phyloP scores from a whole-genome alignment of 2,329 filamentous ascomycete genomes.

The Apiospora hydei region DNA sequence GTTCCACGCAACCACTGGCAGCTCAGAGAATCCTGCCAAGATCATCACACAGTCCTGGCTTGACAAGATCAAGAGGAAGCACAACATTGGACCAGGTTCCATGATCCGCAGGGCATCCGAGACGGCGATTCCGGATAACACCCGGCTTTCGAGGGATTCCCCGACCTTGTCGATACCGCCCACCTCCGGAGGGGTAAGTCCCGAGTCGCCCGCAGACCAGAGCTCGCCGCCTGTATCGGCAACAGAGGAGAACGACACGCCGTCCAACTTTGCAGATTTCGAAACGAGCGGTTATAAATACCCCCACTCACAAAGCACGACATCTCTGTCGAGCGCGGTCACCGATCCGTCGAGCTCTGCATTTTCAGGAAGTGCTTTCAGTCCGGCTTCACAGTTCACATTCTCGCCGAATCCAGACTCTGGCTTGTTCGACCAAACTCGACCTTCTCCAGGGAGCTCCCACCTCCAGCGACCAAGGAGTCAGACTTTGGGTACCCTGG shows the following conservation, averaged over 20 bases:
- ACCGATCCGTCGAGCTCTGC: slow-evolving; percentile 69
- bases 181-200: slow-evolving; percentile 67
- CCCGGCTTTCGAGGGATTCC: slow-evolving; percentile 62
- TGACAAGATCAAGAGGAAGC: slow-evolving; percentile 94
- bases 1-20: slow-evolving; percentile 71
- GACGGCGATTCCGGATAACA: slow-evolving; percentile 75
- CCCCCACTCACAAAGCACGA: slow-evolving; percentile 70
- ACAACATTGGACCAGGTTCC: slow-evolving; percentile 61
- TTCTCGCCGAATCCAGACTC: slow-evolving; percentile 78
- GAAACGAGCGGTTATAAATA: slow-evolving; percentile 62
- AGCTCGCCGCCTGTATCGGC: slow-evolving; percentile 75
- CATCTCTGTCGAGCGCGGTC: slow-evolving; percentile 72
- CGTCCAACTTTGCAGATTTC: slow-evolving; percentile 67
- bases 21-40: slow-evolving; percentile 74
- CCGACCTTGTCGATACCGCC: slow-evolving; percentile 63
- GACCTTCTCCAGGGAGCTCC: slow-evolving; percentile 47
- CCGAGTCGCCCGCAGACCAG: slow-evolving; percentile 73
- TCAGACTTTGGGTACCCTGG: slow-evolving; percentile 82
- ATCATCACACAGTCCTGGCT: slow-evolving; percentile 81
- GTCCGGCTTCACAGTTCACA: slow-evolving; percentile 75
- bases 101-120: slow-evolving; percentile 66
- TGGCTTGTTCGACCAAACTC: slow-evolving; percentile 65
- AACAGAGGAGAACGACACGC: slow-evolving; percentile 70
- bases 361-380: slow-evolving; percentile 75
- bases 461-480: slow-evolving; percentile 80